phyloP scores from a whole-genome alignment of 2,329 filamentous ascomycete genomes.

The Aspergillus ustus region DNA sequence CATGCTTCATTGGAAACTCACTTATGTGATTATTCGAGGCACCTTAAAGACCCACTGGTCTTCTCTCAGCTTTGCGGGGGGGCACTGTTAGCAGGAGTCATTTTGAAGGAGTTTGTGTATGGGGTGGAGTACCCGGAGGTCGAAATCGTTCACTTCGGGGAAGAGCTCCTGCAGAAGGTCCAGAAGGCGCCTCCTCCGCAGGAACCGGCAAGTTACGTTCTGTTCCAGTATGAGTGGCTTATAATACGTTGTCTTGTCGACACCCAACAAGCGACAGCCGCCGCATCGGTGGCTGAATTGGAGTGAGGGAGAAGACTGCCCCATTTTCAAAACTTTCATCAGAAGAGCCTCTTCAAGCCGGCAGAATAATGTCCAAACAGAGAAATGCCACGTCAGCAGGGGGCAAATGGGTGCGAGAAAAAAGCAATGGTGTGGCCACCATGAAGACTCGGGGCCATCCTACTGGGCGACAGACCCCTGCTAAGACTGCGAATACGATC shows the following conservation, averaged over 20 bases:
- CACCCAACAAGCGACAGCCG: too few species aligned
- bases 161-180: neutral
- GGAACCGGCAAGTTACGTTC: neutral
- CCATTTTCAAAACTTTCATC: neutral
- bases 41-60: constrained; percentile 1
- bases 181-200: neutral
- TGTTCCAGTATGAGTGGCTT: neutral
- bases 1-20: neutral
- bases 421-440: neutral
- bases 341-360: neutral
- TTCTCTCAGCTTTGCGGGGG: neutral
- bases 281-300: too few species aligned
- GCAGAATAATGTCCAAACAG: too few species aligned
- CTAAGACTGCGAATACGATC: too few species aligned
- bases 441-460: too few species aligned
- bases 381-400: neutral
- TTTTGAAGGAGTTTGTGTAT: neutral
- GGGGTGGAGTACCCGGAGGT: neutral
- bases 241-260: too few species aligned
- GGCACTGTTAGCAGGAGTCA: too few species aligned
- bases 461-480: neutral
- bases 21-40: neutral
- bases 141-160: neutral
- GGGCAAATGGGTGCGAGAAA: neutral
- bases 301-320: too few species aligned